Base-by-base conservation (phyloP, 192 early-diverging fungal species). In the Coemansia aciculifera region DNA sequence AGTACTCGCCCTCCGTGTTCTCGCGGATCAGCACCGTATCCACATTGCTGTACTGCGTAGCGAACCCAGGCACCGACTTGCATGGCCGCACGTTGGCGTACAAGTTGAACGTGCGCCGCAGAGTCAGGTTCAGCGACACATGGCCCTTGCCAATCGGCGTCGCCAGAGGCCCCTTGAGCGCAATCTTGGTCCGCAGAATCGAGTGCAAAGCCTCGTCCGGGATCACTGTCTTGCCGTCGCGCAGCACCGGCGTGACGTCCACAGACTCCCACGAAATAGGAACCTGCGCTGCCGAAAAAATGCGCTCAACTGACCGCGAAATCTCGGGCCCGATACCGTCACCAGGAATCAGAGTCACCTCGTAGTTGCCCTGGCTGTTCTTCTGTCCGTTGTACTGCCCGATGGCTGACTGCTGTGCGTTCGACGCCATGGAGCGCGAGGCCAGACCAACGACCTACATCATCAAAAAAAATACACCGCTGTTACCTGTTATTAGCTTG, bases 1-100 rank as follows among this genome's bases (percentile, higher is more conserved):
- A 96, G 89, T 99, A 99, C 86, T 99, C 97, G 69, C 97, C 97
- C 85, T 99, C 97, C 21, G 97, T 99, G 90, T 99, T 99, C 83
- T 99, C 97, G 79, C 97, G 93, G 80, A 99, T 99, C 69, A 99
- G 87, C 44, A 99, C 97, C 17, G 95, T 94, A 86, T 99, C 89
- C 59, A 99, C 97, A 76, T 98, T 90, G 68, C 93, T 91, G 77
- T 98, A 98, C 57, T 91, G 92, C 24, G 97, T 99, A 77, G 92
- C 94, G 86, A 90, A 99, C 11, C 97, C 97, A 39, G 90, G 90
- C 75, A 99, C 93, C n/a, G 91, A 93, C 78, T 93, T 92, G 90
- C 95, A 99, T 37, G 97, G 97, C 81, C 96, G 92, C 64, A 98
- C 94, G 85, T 99, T 98, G 77, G 97, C 97, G 67, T 93, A 99